These are phyloP conservation scores for Candida ovalis DNA, from an alignment of 805 yeast genomes.

Conservation along the genomic window DNA sequence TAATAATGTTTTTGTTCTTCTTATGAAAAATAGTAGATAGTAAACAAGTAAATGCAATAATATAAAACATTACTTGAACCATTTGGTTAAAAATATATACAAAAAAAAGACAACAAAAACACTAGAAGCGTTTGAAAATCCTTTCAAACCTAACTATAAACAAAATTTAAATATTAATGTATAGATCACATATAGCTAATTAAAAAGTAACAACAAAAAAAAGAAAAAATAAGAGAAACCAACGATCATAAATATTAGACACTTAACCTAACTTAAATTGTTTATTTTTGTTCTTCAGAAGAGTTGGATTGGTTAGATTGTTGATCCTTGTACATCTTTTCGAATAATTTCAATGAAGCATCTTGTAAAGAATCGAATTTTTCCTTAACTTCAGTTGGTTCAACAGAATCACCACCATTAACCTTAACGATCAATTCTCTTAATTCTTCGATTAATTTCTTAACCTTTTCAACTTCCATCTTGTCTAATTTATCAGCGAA, in stretches of 20 bases:
- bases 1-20: neutral
- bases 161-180: slow-evolving; percentile 4
- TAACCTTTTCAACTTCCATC: slow-evolving; percentile 45
- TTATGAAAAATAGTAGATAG: neutral
- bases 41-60: neutral
- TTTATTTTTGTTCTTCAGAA: slow-evolving; percentile 17
- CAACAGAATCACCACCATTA: slow-evolving; percentile 47
- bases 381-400: slow-evolving; percentile 56
- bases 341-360: slow-evolving; percentile 72
- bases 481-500: slow-evolving; percentile 59
- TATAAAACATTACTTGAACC: neutral
- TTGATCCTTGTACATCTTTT: slow-evolving; percentile 54
- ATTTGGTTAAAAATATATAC: neutral
- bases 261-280: neutral
- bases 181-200: neutral
- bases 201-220: neutral
- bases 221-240: neutral
- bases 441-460: slow-evolving; percentile 52
- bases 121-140: neutral
- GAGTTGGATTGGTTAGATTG: slow-evolving; percentile 12
- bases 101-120: neutral
- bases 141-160: slow-evolving; percentile 8
- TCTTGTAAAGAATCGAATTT: slow-evolving; percentile 74
- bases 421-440: slow-evolving; percentile 65
- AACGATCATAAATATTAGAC: neutral